Conservation (phyloP, 176 grass and related monocot species). For the Bonia amplexicaulis region DNA sequence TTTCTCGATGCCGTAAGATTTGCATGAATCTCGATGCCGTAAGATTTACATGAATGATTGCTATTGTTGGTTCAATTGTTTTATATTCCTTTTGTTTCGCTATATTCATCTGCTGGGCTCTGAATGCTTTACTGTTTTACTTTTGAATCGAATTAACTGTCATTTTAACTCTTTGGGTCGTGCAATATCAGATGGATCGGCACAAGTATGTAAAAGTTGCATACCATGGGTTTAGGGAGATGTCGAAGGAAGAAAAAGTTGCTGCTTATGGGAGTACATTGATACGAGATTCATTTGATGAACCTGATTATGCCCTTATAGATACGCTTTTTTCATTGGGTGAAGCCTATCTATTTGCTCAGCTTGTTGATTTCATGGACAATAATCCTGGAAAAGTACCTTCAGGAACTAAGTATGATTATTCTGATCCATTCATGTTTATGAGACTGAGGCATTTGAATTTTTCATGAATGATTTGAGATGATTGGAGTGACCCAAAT, state of each 20-base stretch:
- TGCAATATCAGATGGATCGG: slow-evolving; percentile 82
- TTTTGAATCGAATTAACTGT: slow-evolving; percentile 6
- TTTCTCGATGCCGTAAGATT: background rate
- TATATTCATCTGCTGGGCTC: background rate
- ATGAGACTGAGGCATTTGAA: background rate
- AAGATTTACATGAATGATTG: slow-evolving; percentile 2
- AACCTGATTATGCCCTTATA: slow-evolving; percentile 94
- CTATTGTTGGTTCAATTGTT: background rate
- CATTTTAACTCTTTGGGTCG: slow-evolving; percentile 26
- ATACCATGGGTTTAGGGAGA: slow-evolving; percentile 93
- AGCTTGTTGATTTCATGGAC: slow-evolving; percentile 98
- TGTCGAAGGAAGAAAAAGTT: slow-evolving; percentile 92
- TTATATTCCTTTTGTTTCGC: background rate
- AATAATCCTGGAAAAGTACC: slow-evolving; percentile 87
- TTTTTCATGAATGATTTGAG: slow-evolving; percentile 6
- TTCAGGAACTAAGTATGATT: slow-evolving; percentile 67
- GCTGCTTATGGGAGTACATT: slow-evolving; percentile 88
- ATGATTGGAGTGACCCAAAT: background rate
- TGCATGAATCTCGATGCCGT: background rate
- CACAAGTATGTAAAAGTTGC: slow-evolving; percentile 99
- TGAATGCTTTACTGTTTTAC: background rate
- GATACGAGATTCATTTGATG: slow-evolving; percentile 90
- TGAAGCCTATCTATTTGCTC: slow-evolving; percentile 95
- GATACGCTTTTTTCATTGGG: slow-evolving; percentile 95
- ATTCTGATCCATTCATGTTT: slow-evolving; percentile 25